Evolutionary conservation across 139 green algal genomes (phyloP), one percentile per base, ranked within the genome.

Genomic region (Chlamydomonas incerta): DNA sequence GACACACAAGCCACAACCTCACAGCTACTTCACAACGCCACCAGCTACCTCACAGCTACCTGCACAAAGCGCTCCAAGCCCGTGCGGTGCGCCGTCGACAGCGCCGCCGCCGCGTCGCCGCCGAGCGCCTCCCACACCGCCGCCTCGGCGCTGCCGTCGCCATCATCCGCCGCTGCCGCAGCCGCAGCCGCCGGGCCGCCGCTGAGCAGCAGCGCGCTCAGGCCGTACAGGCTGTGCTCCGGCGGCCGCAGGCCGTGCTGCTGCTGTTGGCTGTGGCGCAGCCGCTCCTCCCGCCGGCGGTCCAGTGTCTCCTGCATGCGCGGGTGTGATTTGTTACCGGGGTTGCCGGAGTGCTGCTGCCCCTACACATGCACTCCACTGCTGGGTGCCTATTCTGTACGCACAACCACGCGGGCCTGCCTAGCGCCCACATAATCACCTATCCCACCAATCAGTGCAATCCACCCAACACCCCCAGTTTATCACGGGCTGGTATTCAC

Each of bases 191-290:
- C 5, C 68, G 41, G 41, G 41, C 41, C 6, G 6, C 41, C 41
- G 8, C 8, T 50, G 8, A 50, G 71, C 71, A 62, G 46, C 46
- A 77, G 5, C 41, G 41, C 41, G 41, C 41, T 50, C 0, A 77
- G 71, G 46, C 71, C 71, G 71, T 77, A 77, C 46, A 63, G 46
- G 71, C 71, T 77, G 71, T 77, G 46, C 13, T 62, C 71, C 13
- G 71, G 71, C 29, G 71, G 71, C 17, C 69, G 67, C 34, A 11
- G 24, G 60, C 5, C 55, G 55, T 50, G 41, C 41, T 50, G 41
- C 41, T 50, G 6, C 41, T 50, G 41, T 8, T 3, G 55, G 55
- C 55, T 20, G 60, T 20, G 60, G 60, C 26, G 60, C 9, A 33
- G 24, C 13, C 6, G 37, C 37, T 74, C 69, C 3, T 23, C 15